A percentile compares a stretch with the other conserved stretches of the same genome.
Evolutionary conservation across 805 yeast genomes (phyloP).

Genomic region (Saccharomycopsis amapae): DNA sequence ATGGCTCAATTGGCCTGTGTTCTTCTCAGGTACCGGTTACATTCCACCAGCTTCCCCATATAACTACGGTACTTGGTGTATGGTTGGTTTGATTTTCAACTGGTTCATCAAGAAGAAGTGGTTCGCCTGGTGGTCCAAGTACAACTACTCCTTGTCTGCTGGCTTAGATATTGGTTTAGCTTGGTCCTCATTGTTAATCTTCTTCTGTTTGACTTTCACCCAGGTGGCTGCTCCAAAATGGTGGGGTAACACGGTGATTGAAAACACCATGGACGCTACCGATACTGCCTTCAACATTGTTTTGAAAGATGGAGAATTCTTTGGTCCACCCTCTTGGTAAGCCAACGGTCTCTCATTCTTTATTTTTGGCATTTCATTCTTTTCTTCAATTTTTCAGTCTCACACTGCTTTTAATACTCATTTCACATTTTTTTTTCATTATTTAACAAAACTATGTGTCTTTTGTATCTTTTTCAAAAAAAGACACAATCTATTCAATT

Average conservation of each 20-base stretch:
- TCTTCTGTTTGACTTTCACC: conserved; percentile 42
- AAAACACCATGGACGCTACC: conserved; percentile 34
- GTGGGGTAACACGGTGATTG: conserved; percentile 60
- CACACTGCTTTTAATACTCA: no score
- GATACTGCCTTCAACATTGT: conserved; percentile 28
- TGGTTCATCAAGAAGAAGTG: conserved; percentile 48
- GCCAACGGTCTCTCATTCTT: no score
- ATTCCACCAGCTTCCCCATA: conserved; percentile 68
- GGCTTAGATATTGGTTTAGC: conserved; percentile 66
- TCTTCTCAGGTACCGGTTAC: conserved; percentile 44
- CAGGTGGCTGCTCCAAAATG: conserved; percentile 38
- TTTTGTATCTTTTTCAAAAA: no score
- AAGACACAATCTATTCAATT: no score
- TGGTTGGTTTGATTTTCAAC: conserved; percentile 50
- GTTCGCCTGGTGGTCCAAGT: conserved; percentile 70
- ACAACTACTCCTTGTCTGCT: conserved; percentile 59
- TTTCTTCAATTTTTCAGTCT: no score
- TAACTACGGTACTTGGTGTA: conserved; percentile 50
- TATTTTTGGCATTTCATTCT: no score
- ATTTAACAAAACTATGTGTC: no score
- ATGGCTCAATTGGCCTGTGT: conserved; percentile 57
- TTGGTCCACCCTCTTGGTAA: no score
- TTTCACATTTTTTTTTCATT: no score
- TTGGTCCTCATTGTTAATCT: conserved; percentile 50
- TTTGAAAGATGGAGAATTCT: conserved; percentile 36